Percentiles rank a stretch among this genome's conserved stretches.
Conservation (phyloP, 805 yeast genomes). For the Grigorovia transvaalensis region DNA sequence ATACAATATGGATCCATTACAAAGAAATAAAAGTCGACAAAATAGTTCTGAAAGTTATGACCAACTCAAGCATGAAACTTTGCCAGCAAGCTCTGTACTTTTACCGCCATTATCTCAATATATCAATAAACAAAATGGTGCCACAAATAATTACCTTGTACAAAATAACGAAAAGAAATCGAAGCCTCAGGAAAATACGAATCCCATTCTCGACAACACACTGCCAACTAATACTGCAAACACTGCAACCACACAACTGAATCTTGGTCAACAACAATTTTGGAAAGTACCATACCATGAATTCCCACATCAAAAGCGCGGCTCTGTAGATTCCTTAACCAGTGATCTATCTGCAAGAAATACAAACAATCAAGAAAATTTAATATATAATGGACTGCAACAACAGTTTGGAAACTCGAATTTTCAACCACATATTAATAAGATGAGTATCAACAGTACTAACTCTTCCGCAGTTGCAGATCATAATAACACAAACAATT, state of each 20-base stretch:
- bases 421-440: not conserved
- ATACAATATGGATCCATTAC: not conserved
- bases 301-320: conserved; percentile 22
- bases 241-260: not conserved
- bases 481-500: conserved; percentile 4
- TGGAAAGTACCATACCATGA: conserved; percentile 31
- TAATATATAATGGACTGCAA: conserved; percentile 10
- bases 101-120: conserved; percentile 28
- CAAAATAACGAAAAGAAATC: not conserved
- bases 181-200: not conserved
- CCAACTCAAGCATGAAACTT: not conserved
- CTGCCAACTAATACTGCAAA: not conserved
- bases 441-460: not conserved
- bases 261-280: conserved; percentile 23
- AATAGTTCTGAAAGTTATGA: not conserved
- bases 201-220: not conserved
- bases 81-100: conserved; percentile 10
- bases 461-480: conserved; percentile 1
- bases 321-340: conserved; percentile 24
- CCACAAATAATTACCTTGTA: not conserved
- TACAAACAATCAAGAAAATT: conserved; percentile 13
- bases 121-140: conserved; percentile 7
- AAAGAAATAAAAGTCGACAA: not conserved
- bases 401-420: not conserved
- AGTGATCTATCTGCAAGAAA: conserved; percentile 23